Conservation (phyloP, 2,329 filamentous ascomycete species). For the Tolypocladium tundrense region DNA sequence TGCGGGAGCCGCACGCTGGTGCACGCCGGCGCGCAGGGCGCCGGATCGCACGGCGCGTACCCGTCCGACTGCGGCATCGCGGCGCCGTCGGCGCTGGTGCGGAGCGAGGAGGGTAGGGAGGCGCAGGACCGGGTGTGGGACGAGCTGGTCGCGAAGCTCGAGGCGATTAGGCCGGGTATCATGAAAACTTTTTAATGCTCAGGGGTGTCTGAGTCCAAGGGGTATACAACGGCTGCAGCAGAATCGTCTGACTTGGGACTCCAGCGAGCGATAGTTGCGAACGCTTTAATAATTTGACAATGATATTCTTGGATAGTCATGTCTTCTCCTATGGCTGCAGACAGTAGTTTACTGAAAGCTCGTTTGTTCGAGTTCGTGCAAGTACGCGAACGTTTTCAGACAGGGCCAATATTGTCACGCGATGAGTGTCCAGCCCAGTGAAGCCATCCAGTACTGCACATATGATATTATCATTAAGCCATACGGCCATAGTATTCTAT, state of each 20-base stretch:
- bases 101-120: neutral
- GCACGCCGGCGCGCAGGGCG: neutral
- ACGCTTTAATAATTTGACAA: no score
- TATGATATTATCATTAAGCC: neutral
- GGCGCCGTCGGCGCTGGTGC: neutral
- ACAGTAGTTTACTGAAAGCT: no score
- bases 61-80: neutral
- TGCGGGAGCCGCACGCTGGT: conserved; percentile 27
- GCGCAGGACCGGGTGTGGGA: conserved; percentile 1
- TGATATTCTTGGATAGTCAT: no score
- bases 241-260: neutral
- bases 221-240: neutral
- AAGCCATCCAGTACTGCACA: neutral
- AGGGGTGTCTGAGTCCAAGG: neutral
- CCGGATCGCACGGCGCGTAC: neutral
- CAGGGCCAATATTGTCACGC: neutral
- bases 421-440: neutral
- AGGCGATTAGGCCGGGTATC: neutral
- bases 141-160: neutral
- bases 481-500: neutral
- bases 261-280: no score
- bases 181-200: neutral
- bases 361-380: no score
- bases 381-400: no score
- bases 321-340: no score